These are phyloP conservation scores for Spathaspora sp. DNA, from an alignment of 1,139 yeast species.

Conservation along the genomic window DNA sequence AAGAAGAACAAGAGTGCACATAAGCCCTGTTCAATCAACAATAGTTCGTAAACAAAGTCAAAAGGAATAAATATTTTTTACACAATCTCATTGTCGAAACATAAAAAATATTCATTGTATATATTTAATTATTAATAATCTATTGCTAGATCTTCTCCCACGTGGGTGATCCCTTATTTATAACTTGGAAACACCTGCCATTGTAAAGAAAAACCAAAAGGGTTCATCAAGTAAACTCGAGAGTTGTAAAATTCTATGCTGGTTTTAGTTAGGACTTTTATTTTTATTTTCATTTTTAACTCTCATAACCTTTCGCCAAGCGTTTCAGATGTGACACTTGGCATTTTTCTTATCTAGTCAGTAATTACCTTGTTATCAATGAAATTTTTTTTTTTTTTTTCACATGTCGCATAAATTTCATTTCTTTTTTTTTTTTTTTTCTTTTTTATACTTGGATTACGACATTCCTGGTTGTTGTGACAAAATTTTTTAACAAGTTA, in stretches of 20 bases:
- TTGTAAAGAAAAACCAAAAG: too few relatives aligned
- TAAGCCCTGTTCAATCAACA: background rate
- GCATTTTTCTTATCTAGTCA: background rate
- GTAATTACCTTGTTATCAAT: background rate
- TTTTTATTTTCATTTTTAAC: too few relatives aligned
- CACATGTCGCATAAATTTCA: background rate
- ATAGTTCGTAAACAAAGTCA: background rate
- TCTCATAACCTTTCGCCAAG: too few relatives aligned
- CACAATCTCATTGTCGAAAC: too few relatives aligned
- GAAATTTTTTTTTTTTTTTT: background rate
- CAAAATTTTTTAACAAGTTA: background rate
- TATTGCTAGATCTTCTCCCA: too few relatives aligned
- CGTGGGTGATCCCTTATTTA: too few relatives aligned
- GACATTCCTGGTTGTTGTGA: background rate
- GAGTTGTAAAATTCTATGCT: too few relatives aligned
- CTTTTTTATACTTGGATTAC: background rate
- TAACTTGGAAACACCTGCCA: too few relatives aligned
- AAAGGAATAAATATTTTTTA: too few relatives aligned
- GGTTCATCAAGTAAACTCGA: background rate
- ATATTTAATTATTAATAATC: too few relatives aligned
- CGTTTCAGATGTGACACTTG: background rate
- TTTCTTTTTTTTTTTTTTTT: background rate
- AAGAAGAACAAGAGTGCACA: background rate
- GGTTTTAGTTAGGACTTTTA: too few relatives aligned
- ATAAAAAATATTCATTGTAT: too few relatives aligned